Conservation (phyloP, 148 eudicot genomes). For the Simmondsia chinensis region DNA sequence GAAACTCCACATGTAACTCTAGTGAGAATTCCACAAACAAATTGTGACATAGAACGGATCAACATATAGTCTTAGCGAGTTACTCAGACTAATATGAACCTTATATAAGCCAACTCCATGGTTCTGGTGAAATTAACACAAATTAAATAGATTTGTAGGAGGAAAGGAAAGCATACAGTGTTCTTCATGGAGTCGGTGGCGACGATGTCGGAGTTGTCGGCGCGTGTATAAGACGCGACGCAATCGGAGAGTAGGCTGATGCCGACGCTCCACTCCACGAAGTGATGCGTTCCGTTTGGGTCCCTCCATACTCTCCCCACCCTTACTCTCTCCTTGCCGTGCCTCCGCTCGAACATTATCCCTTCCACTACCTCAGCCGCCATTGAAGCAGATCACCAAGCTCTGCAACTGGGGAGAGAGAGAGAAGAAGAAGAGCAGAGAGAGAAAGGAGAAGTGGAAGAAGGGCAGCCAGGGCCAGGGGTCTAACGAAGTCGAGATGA, state of each 20-base stretch:
- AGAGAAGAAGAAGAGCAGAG: no score
- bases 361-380: conserved; percentile 25
- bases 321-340: conserved; percentile 81
- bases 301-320: conserved; percentile 80
- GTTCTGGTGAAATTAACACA: background rate
- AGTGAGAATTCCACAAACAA: no score
- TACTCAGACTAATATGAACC: no score
- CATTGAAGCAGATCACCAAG: no score
- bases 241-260: conserved; percentile 76
- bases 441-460: no score
- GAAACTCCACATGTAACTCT: no score
- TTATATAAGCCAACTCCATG: no score
- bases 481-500: no score
- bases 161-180: conserved; percentile 32
- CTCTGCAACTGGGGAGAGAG: no score
- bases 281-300: conserved; percentile 33
- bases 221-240: conserved; percentile 38
- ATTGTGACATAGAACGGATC: no score
- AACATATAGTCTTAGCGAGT: no score
- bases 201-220: conserved; percentile 77
- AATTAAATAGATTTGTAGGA: background rate
- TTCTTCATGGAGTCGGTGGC: conserved; percentile 98
- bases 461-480: no score
- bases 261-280: conserved; percentile 77
- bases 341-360: conserved; percentile 56